Evolutionary conservation across 2,329 filamentous ascomycete genomes (phyloP).

Genomic region (Clonostachys byssicola): DNA sequence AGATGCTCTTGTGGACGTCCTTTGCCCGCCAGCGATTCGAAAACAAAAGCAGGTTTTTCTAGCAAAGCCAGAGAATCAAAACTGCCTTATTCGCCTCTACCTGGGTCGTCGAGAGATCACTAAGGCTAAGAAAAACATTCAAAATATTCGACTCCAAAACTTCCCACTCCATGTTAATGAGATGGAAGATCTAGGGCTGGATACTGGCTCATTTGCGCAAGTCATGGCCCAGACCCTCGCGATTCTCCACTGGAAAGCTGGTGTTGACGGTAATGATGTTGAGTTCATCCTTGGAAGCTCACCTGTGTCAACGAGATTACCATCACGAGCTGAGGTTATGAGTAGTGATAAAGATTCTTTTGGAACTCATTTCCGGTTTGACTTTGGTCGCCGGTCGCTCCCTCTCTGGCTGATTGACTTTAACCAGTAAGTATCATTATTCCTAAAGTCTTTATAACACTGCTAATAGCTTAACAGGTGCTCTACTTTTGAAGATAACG

Average conservation of each 20-base stretch:
- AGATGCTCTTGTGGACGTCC: slow-evolving; percentile 1
- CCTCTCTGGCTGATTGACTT: slow-evolving; percentile 4
- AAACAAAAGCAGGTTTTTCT: slow-evolving; percentile 1
- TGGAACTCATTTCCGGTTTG: not conserved
- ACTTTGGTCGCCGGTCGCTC: not conserved
- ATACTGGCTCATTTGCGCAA: not conserved
- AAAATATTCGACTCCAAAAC: slow-evolving; percentile 1
- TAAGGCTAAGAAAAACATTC: not conserved
- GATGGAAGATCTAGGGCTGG: slow-evolving; percentile 2
- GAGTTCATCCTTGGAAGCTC: slow-evolving; percentile 3
- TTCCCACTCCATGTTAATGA: slow-evolving; percentile 4
- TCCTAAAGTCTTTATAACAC: not conserved
- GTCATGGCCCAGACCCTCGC: slow-evolving; percentile 2
- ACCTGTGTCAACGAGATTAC: not conserved
- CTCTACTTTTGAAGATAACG: slow-evolving; percentile 2
- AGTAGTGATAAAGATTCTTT: not conserved
- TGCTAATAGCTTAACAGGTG: slow-evolving; percentile 1
- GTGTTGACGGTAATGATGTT: slow-evolving; percentile 4
- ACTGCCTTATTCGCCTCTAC: slow-evolving; percentile 3
- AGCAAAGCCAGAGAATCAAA: slow-evolving; percentile 1
- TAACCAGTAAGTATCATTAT: not conserved
- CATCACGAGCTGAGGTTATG: not conserved
- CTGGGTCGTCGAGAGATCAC: slow-evolving; percentile 2
- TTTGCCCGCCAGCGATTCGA: slow-evolving; percentile 1
- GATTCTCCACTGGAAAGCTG: slow-evolving; percentile 2